These are phyloP conservation scores for Myriosclerotinia curreyana DNA, from an alignment of 2,329 filamentous ascomycete species.

Conservation along the genomic window DNA sequence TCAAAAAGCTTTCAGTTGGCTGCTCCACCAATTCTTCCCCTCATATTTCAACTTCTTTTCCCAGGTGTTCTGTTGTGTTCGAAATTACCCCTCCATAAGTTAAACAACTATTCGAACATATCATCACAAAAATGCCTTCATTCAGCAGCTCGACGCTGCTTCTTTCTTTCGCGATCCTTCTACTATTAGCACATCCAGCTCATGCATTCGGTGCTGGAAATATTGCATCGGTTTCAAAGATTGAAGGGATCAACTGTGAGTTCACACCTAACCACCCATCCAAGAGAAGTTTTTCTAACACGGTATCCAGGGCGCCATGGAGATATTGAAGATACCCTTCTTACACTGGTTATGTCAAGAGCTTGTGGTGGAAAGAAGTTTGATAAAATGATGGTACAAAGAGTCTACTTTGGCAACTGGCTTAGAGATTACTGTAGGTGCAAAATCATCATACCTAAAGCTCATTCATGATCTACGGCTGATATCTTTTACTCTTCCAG, in stretches of 20 bases:
- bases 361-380: slow-evolving; percentile 74
- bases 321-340: slow-evolving; percentile 88
- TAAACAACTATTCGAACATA: slow-evolving; percentile 9
- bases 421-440: slow-evolving; percentile 72
- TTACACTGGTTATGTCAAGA: slow-evolving; percentile 64
- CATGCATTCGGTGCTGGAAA: slow-evolving; percentile 86
- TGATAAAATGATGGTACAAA: slow-evolving; percentile 79
- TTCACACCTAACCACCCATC: slow-evolving; percentile 22
- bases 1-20: neutral
- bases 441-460: neutral
- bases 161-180: slow-evolving; percentile 52
- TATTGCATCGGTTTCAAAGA: slow-evolving; percentile 74
- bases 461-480: neutral
- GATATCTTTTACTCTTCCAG: slow-evolving; percentile 23
- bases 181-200: slow-evolving; percentile 64
- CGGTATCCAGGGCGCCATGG: slow-evolving; percentile 66
- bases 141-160: slow-evolving; percentile 34
- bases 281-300: neutral
- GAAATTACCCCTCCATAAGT: slow-evolving; percentile 20
- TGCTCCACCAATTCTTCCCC: slow-evolving; percentile 7
- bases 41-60: neutral
- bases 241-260: slow-evolving; percentile 80
- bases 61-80: neutral
- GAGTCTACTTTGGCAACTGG: slow-evolving; percentile 97
- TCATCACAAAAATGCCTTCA: slow-evolving; percentile 33